phyloP scores from a whole-genome alignment of 805 yeast species.

The Lipomyces japonicus region DNA sequence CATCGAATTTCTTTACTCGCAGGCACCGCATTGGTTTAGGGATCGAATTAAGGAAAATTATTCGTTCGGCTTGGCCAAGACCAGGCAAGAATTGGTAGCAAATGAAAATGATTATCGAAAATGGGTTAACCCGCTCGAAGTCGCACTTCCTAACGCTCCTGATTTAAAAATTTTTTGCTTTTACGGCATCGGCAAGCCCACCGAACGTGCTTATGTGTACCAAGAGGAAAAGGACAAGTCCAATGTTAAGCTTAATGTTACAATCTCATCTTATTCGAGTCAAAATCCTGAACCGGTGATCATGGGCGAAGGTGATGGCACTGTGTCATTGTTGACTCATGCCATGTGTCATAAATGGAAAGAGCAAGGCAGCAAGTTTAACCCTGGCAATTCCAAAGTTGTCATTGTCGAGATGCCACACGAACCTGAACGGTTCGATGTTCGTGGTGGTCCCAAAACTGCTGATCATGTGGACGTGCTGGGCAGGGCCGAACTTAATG shows the following conservation, averaged over 20 bases:
- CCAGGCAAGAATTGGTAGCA: constrained; percentile 52
- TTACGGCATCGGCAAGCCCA: constrained; percentile 95
- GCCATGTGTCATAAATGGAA: constrained; percentile 91
- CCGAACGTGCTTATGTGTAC: constrained; percentile 89
- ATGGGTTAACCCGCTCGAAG: constrained; percentile 96
- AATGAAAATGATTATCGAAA: constrained; percentile 72
- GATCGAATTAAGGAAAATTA: constrained; percentile 65
- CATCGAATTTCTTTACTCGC: constrained; percentile 58
- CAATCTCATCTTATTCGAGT: constrained; percentile 63
- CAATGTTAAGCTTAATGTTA: constrained; percentile 54
- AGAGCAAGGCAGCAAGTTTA: constrained; percentile 54
- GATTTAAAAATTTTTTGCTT: constrained; percentile 83
- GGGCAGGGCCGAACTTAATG: constrained; percentile 90
- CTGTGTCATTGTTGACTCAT: constrained; percentile 83
- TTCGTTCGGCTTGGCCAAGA: constrained; percentile 70
- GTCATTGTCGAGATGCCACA: constrained; percentile 87
- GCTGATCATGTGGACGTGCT: constrained; percentile 97
- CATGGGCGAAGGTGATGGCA: constrained; percentile 94
- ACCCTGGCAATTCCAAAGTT: constrained; percentile 72
- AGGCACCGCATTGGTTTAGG: constrained; percentile 73
- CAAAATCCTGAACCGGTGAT: constrained; percentile 52
- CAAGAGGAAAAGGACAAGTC: constrained; percentile 60
- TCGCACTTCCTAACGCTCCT: constrained; percentile 87
- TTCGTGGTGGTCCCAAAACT: constrained; percentile 94
- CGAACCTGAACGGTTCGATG: constrained; percentile 89